phyloP scores from a whole-genome alignment of 495 filamentous ascomycete species.

The Hyaloscypha hepaticicola region DNA sequence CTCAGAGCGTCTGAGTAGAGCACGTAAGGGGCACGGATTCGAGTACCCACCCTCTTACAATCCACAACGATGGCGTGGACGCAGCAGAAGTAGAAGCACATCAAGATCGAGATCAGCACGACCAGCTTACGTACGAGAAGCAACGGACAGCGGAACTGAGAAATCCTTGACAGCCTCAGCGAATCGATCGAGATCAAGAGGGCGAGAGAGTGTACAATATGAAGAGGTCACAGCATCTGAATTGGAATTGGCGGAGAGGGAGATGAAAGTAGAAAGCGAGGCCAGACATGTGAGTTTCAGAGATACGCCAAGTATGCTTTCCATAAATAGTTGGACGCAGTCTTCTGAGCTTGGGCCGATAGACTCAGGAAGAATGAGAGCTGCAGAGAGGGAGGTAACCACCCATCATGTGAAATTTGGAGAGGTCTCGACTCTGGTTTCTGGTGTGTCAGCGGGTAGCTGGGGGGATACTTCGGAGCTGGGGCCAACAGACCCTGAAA shows the following conservation, averaged over 20 bases:
- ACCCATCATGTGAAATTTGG: too few relatives aligned
- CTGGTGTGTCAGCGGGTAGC: too few relatives aligned
- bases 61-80: neutral
- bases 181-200: neutral
- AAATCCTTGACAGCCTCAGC: neutral
- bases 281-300: constrained; percentile 4
- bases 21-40: neutral
- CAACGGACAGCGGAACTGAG: neutral
- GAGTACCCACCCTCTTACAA: neutral
- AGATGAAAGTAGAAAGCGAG: neutral
- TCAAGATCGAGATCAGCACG: neutral
- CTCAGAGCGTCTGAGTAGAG: neutral
- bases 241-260: constrained; percentile 3
- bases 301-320: neutral
- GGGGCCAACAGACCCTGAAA: neutral
- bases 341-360: neutral
- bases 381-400: too few relatives aligned
- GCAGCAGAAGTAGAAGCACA: constrained; percentile 3
- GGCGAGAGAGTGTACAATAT: neutral
- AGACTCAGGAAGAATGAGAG: too few relatives aligned
- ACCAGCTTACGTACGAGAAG: constrained; percentile 9
- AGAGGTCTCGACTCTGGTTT: too few relatives aligned
- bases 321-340: neutral
- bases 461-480: neutral
- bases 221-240: neutral